A percentile compares a stretch with the other conserved stretches of the same genome.
phyloP scores from a whole-genome alignment of 352 stramenopile species.

The Halophytophthora polymorphica region DNA sequence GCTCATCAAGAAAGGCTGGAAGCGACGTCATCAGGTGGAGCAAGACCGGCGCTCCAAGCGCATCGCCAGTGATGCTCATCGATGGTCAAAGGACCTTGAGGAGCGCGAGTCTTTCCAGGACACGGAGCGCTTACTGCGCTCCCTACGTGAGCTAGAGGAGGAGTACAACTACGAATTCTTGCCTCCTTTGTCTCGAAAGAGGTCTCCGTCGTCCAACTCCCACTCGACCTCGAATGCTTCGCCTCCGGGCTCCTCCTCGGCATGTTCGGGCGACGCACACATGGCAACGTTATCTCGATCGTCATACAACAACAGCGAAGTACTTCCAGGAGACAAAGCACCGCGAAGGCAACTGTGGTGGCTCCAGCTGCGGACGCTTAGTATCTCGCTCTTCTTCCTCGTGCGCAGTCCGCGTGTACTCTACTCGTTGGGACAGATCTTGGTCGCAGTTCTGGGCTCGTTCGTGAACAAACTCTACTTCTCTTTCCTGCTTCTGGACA shows the following conservation, averaged over 20 bases:
- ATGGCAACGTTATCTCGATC: conserved; percentile 1
- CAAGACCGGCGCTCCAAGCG: conserved; percentile 42
- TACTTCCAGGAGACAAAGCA: background rate
- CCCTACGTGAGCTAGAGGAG: conserved; percentile 52
- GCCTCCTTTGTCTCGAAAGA: conserved; percentile 21
- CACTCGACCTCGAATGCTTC: conserved; percentile 7
- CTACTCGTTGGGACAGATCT: conserved; percentile 59
- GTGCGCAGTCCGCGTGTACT: conserved; percentile 48
- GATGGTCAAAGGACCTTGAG: conserved; percentile 21
- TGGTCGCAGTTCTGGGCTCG: conserved; percentile 50
- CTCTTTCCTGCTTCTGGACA: conserved; percentile 67
- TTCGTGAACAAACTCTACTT: conserved; percentile 80
- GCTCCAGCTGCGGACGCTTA: conserved; percentile 25
- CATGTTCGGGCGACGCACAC: background rate
- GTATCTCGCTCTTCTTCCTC: conserved; percentile 53
- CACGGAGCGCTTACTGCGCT: conserved; percentile 56
- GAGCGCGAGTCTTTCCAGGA: conserved; percentile 61
- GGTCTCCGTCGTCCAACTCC: background rate
- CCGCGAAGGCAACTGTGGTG: conserved; percentile 9
- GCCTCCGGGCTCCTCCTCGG: background rate
- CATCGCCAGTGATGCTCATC: conserved; percentile 28
- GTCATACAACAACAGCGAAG: background rate
- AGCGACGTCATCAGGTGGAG: conserved; percentile 43
- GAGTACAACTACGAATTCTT: conserved; percentile 67
- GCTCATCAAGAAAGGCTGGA: conserved; percentile 70